A percentile compares a stretch with the other conserved stretches of the same genome.
These are phyloP conservation scores for Syzygium jambos DNA, from an alignment of 345 rosid species.

Conservation along the genomic window DNA sequence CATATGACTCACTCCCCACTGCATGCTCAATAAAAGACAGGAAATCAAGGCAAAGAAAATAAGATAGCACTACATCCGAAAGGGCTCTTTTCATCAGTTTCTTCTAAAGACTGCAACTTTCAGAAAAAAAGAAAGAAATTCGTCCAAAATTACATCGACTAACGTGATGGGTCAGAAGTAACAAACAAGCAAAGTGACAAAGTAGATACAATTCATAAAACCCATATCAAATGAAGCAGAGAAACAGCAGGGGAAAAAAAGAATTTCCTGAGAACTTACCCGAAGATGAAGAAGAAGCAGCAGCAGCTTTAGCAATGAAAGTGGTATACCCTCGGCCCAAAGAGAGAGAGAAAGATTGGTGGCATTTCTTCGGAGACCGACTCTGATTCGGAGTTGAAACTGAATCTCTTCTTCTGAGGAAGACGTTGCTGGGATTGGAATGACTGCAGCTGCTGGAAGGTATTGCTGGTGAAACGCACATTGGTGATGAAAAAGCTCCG, in stretches of 20 bases:
- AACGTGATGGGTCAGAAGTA: background rate
- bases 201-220: background rate
- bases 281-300: background rate
- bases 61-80: background rate
- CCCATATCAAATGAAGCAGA: background rate
- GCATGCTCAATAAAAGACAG: conserved; percentile 10
- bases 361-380: background rate
- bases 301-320: background rate
- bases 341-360: background rate
- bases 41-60: background rate
- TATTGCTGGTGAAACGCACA: background rate
- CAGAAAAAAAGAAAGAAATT: background rate
- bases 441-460: background rate
- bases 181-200: background rate
- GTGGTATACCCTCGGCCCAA: background rate
- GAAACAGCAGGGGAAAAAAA: background rate
- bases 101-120: background rate
- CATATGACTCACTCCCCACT: conserved; percentile 48
- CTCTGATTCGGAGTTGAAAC: background rate
- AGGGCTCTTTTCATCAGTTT: background rate
- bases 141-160: background rate
- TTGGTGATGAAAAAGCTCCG: background rate
- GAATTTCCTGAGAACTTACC: background rate
- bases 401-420: background rate
- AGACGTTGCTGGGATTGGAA: background rate